phyloP scores from a whole-genome alignment of 352 stramenopile species.

The Globisporangium viniferum region DNA sequence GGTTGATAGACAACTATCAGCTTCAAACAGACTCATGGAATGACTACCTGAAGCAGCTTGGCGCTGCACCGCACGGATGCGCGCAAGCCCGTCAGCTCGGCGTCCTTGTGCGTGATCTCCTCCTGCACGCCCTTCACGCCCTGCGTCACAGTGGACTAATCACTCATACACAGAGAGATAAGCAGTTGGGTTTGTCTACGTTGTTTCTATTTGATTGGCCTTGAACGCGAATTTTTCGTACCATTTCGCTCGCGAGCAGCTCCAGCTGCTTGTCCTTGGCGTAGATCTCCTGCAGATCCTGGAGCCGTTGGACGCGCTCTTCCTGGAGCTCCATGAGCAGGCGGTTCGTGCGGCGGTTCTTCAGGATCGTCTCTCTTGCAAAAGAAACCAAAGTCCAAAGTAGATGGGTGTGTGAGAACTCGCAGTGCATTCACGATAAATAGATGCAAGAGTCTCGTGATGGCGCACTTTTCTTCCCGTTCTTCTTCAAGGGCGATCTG shows the following conservation, averaged over 20 bases:
- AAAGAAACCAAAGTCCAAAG: neutral
- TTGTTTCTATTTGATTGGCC: neutral
- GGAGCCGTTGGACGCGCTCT: constrained; percentile 72
- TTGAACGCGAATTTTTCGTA: constrained; percentile 13
- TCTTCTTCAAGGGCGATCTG: constrained; percentile 68
- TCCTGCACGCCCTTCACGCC: constrained; percentile 45
- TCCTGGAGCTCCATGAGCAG: constrained; percentile 68
- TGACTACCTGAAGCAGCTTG: constrained; percentile 61
- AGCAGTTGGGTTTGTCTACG: neutral
- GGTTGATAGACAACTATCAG: neutral
- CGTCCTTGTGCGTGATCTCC: constrained; percentile 67
- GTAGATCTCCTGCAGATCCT: constrained; percentile 81
- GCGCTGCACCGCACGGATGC: constrained; percentile 61
- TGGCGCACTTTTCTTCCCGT: constrained; percentile 57
- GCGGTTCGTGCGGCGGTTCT: constrained; percentile 65
- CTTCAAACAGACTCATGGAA: neutral
- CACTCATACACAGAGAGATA: neutral
- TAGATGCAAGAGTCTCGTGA: too few species aligned
- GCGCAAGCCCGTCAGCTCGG: constrained; percentile 59
- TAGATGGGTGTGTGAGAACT: neutral
- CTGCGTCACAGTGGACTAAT: constrained; percentile 41
- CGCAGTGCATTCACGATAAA: too few species aligned
- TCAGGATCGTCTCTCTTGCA: constrained; percentile 61
- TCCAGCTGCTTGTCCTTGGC: constrained; percentile 74
- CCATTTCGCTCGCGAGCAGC: constrained; percentile 53